Conservation (phyloP, 169 alveolate genomes). For the Eimeria necatrix region DNA sequence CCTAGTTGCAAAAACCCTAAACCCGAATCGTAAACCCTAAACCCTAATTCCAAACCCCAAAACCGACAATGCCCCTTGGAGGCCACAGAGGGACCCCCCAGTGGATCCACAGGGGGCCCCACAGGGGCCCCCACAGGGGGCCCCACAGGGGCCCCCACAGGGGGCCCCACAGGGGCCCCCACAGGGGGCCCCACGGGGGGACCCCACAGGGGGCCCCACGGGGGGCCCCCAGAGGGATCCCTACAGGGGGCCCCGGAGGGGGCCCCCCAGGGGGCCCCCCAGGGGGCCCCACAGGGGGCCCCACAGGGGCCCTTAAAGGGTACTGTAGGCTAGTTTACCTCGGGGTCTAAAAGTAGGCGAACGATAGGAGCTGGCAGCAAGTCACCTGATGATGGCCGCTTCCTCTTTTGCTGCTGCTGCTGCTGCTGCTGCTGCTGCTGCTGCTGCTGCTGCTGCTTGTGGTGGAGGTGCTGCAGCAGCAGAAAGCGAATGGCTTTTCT, state of each 20-base stretch:
- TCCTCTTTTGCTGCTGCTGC: constrained; percentile 30
- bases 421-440: constrained; percentile 47
- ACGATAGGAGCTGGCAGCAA: constrained; percentile 39
- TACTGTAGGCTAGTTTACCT: not conserved
- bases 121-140: too few relatives aligned
- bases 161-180: too few relatives aligned
- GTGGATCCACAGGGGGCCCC: too few relatives aligned
- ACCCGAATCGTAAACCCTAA: too few relatives aligned
- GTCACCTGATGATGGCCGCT: not conserved
- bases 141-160: too few relatives aligned
- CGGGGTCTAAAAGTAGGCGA: constrained; percentile 5
- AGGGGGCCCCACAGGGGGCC: not conserved
- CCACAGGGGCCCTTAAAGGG: not conserved
- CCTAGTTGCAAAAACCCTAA: not conserved
- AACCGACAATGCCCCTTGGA: not conserved
- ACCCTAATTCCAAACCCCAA: not conserved
- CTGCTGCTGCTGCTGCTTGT: constrained; percentile 28
- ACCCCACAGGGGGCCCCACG: too few relatives aligned
- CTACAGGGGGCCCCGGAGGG: too few relatives aligned
- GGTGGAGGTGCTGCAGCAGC: constrained; percentile 47
- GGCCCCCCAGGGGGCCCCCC: constrained; percentile 9
- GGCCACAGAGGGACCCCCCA: not conserved
- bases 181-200: too few relatives aligned
- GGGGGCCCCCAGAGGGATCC: too few relatives aligned
- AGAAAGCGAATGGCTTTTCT: constrained; percentile 48